These are phyloP conservation scores for Colletotrichum liriopes DNA, from an alignment of 2,329 filamentous ascomycete genomes.

Conservation along the genomic window DNA sequence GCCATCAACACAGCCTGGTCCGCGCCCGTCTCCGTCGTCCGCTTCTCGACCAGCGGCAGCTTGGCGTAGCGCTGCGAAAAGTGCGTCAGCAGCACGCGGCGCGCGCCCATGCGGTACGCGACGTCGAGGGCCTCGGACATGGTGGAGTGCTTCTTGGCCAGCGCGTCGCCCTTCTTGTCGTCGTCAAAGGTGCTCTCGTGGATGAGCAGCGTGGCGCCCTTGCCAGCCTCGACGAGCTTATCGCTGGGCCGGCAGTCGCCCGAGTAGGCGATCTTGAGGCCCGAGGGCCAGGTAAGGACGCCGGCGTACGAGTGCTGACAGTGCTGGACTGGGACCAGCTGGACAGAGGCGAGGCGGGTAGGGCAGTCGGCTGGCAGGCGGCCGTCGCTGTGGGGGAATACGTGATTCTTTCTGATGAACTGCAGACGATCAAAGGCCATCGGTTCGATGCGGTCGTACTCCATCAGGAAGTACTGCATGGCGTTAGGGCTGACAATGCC, in stretches of 20 bases:
- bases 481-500: slow-evolving; percentile 78
- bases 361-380: slow-evolving; percentile 59
- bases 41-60: slow-evolving; percentile 67
- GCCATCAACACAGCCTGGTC: slow-evolving; percentile 79
- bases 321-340: slow-evolving; percentile 80
- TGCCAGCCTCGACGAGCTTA: slow-evolving; percentile 79
- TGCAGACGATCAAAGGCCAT: slow-evolving; percentile 74
- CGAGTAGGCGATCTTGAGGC: slow-evolving; percentile 91
- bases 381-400: slow-evolving; percentile 44
- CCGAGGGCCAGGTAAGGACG: slow-evolving; percentile 82
- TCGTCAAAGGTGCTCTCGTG: slow-evolving; percentile 98
- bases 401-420: slow-evolving; percentile 46
- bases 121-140: slow-evolving; percentile 87
- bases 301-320: slow-evolving; percentile 85
- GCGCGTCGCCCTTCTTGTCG: slow-evolving; percentile 82
- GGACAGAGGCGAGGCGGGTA: slow-evolving; percentile 77
- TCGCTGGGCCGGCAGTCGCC: slow-evolving; percentile 90
- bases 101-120: slow-evolving; percentile 83
- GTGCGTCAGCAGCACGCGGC: slow-evolving; percentile 88
- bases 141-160: slow-evolving; percentile 92
- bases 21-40: slow-evolving; percentile 52
- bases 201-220: slow-evolving; percentile 84
- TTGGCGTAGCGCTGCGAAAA: slow-evolving; percentile 96
- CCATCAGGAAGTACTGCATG: slow-evolving; percentile 84
- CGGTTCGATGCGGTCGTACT: slow-evolving; percentile 85